Conservation (phyloP, 2,329 filamentous ascomycete genomes). For the Penicillium sclerotigenum region DNA sequence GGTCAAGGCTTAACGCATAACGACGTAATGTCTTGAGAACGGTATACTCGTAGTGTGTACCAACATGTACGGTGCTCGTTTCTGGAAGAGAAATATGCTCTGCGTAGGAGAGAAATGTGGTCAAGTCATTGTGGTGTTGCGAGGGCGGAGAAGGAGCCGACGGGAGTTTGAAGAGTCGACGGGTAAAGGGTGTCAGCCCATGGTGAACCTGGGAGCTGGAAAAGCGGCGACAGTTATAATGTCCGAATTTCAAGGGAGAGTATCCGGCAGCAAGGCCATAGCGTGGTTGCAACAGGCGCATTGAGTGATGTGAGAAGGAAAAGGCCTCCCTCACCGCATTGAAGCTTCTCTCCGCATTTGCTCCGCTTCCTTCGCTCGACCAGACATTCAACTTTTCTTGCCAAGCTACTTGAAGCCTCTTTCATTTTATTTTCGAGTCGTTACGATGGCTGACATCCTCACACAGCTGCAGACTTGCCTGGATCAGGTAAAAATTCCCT, state of each 20-base stretch:
- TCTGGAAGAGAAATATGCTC: slow-evolving; percentile 35
- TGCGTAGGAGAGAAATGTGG: slow-evolving; percentile 43
- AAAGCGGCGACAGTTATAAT: slow-evolving; percentile 8
- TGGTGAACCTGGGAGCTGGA: slow-evolving; percentile 9
- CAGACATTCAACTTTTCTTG: not conserved
- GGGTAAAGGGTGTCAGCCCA: slow-evolving; percentile 30
- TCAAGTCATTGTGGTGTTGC: slow-evolving; percentile 36
- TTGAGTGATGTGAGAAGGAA: slow-evolving; percentile 15
- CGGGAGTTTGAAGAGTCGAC: slow-evolving; percentile 38
- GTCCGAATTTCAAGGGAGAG: not conserved
- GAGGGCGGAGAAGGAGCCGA: slow-evolving; percentile 34
- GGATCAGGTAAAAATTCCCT: slow-evolving; percentile 41
- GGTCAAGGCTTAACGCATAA: slow-evolving; percentile 41
- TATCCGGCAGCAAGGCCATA: slow-evolving; percentile 14
- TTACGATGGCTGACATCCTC: slow-evolving; percentile 46
- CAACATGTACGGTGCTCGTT: slow-evolving; percentile 42
- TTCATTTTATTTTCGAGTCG: not conserved
- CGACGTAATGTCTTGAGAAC: slow-evolving; percentile 39
- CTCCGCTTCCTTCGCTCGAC: slow-evolving; percentile 9
- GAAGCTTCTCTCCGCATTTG: slow-evolving; percentile 25
- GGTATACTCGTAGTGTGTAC: slow-evolving; percentile 49
- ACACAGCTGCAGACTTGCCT: slow-evolving; percentile 52
- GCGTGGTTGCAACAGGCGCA: slow-evolving; percentile 17
- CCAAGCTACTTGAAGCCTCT: not conserved
- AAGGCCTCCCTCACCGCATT: slow-evolving; percentile 21